Evolutionary conservation across 2,329 filamentous ascomycete species (phyloP), one percentile per base, ranked within the genome.

Genomic region (Calonectria crousiana): DNA sequence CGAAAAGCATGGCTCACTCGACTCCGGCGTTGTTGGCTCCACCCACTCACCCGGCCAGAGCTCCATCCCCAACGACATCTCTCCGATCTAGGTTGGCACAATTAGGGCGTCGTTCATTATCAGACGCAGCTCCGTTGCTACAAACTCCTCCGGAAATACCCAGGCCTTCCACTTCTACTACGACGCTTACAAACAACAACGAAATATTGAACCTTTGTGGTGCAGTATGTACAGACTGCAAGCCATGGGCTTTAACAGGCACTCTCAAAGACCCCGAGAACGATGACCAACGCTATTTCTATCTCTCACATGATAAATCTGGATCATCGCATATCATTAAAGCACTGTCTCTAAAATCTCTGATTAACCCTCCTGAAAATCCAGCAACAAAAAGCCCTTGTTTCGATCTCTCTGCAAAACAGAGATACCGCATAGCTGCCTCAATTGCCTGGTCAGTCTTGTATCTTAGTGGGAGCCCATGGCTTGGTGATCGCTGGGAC

Each of bases 401-500:
- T 32, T 34, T 64, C 13, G 11, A 28, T 28, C 67, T 70, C 8
- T 70, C 67, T 14, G 67, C 67, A 23, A 70, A 70, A 23, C 67
- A 70, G 38, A 36, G 67, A 28, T 70, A 64, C 41, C 23, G 28
- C 3, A 70, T 70, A 20, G 67, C 67, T 32, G 41, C 67, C 20
- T 70, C 67, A 0, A 64, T 70, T 3, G 56, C 56, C 6, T 71
- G 69, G 69, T 70, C 68, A 8, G 56, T 71, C 20, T 44, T 71
- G 20, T 44, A 71, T 23, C 58, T 66, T 1, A 66, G 69, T 23
- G 58, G 30, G 14, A 66, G 69, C 18, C 58, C 60, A 20, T 71
- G 69, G 69, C 58, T 71, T 26, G 69, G 69, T 18, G 58, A 71
- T 16, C 16, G 28, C 3, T 71, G 69, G 69, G 69, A 71, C n/a